Conservation (phyloP, 306 rosid species). For the Quercus agrifolia region DNA sequence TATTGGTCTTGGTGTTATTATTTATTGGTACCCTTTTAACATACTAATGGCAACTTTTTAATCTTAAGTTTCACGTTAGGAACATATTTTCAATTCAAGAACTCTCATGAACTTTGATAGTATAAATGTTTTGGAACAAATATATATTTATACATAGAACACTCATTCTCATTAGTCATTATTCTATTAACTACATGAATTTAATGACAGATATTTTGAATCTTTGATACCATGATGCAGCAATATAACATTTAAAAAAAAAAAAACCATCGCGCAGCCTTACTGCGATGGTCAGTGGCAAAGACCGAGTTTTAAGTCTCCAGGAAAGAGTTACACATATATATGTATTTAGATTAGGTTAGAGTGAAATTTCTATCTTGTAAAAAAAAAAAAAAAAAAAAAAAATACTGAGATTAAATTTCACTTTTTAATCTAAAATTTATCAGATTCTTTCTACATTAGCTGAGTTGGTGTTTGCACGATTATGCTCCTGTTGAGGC, state of each 20-base stretch:
- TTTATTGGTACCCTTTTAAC: background rate
- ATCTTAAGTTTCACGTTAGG: background rate
- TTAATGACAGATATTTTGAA: background rate
- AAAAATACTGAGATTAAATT: too few species aligned
- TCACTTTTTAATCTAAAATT: background rate
- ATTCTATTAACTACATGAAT: background rate
- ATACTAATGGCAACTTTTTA: too few species aligned
- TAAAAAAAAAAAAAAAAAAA: too few species aligned
- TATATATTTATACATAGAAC: background rate
- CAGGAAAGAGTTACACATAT: fast-evolving
- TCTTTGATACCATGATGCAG: background rate
- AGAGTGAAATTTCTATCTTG: too few species aligned
- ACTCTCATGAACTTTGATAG: background rate
- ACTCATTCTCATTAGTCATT: background rate
- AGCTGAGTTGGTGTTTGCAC: background rate
- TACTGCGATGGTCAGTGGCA: too few species aligned
- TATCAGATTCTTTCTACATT: background rate
- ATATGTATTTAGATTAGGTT: fast-evolving
- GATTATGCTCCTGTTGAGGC: background rate
- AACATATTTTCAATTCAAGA: background rate
- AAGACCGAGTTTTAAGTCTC: fast-evolving
- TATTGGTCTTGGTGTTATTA: background rate
- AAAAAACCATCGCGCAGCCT: fast-evolving
- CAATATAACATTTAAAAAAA: background rate
- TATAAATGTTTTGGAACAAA: background rate